A percentile compares a stretch with the other conserved stretches of the same genome.
Evolutionary conservation across 1,284 basidiomycete species (phyloP).

Genomic region (Heterobasidion parviporum): DNA sequence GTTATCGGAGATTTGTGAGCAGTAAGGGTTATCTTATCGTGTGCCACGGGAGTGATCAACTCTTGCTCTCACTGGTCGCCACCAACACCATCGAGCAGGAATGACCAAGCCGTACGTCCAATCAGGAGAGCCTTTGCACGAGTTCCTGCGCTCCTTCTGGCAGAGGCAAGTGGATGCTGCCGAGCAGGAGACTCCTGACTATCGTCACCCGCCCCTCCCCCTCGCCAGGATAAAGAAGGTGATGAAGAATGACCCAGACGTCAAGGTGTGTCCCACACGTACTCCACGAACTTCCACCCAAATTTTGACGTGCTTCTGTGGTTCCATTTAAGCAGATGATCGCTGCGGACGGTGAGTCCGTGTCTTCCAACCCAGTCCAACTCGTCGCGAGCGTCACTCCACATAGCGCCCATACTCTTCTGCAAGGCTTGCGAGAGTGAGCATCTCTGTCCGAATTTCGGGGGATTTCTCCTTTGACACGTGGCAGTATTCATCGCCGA

Average conservation of each 20-base stretch:
- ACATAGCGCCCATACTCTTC: slow-evolving; percentile 81
- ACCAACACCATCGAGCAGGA: neutral
- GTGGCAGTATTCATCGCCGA: slow-evolving; percentile 85
- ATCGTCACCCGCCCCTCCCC: slow-evolving; percentile 79
- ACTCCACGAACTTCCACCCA: neutral
- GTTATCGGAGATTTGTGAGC: neutral
- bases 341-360: slow-evolving; percentile 73
- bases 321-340: slow-evolving; percentile 70
- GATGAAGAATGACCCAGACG: slow-evolving; percentile 96
- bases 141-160: slow-evolving; percentile 79
- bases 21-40: neutral
- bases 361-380: neutral
- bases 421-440: slow-evolving; percentile 94
- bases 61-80: neutral
- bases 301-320: no score
- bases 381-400: neutral
- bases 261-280: slow-evolving; percentile 56
- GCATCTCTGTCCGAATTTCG: neutral
- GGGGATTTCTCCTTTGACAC: neutral
- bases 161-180: slow-evolving; percentile 73
- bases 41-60: neutral
- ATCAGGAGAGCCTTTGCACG: slow-evolving; percentile 66
- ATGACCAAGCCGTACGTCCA: slow-evolving; percentile 36
- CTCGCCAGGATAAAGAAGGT: slow-evolving; percentile 94
- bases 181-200: slow-evolving; percentile 78